Base-by-base conservation (phyloP, 768 basidiomycete genomes). In the Rhizopogon vesiculosus region DNA sequence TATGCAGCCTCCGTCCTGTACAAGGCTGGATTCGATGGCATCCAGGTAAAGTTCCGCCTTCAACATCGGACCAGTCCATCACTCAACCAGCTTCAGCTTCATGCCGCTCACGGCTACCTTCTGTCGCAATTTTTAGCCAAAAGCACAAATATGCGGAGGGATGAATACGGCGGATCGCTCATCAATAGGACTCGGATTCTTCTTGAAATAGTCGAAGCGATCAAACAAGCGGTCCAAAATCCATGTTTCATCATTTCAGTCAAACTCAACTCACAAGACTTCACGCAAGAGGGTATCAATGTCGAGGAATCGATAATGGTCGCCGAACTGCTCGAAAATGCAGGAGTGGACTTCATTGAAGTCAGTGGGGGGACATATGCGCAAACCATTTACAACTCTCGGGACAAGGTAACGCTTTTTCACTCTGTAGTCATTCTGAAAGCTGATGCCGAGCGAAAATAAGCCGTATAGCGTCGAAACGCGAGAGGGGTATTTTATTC, bases 1-100 rank as follows among this genome's bases (percentile, higher is more conserved):
- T 69, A 73, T 13, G 84, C 82, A 1, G 84, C 87, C 3, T 70
- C 70, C 28, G 82, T 82, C 10, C 72, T 85, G 9, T 62, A 74
- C 45, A 60, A 63, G 19, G 86, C 87, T 28, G 87, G 84, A 0
- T 89, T 89, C 58, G 87, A 90, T 57, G 89, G 86, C 13, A 72
- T 82, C 5, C 82, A 85, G 69, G 69, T 78, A 57, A 29, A 2
- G 9, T 13, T 15, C 25, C 22, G 28, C 8, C 39, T 13, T 3
- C 12, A 3, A 41, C 7, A 7, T 12, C 8, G 13, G 0, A 3
- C 42, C 57, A 1, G 59, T 3, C 42, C 9, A n/a, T 15, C 19
- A 3, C 28, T 54, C 25, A 35, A 50, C 8, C 9, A 48, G 38
- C 16, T 12, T 1, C 15, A 78, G 73, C 63, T 81, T 44, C 78